These are phyloP conservation scores for Thielaviopsis euricoi DNA, from an alignment of 2,329 filamentous ascomycete species.

Conservation along the genomic window DNA sequence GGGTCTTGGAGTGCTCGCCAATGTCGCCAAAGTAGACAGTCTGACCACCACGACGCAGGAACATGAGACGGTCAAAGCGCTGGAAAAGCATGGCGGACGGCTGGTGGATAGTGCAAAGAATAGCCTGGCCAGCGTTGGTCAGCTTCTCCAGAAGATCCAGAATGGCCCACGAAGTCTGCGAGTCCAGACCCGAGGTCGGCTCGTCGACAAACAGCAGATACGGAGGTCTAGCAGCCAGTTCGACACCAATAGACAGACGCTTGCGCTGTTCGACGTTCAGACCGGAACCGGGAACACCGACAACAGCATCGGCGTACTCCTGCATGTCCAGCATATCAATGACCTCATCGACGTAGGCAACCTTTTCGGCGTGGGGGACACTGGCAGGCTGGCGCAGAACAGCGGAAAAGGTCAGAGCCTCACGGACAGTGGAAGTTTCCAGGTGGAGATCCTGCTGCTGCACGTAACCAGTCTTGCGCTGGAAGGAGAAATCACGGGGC, in stretches of 20 bases:
- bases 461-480: constrained; percentile 49
- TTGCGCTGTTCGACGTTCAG: constrained; percentile 55
- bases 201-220: constrained; percentile 87
- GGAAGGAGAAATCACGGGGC: constrained; percentile 38
- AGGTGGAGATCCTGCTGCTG: constrained; percentile 88
- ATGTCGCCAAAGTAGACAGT: constrained; percentile 74
- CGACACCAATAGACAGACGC: constrained; percentile 87
- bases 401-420: constrained; percentile 75
- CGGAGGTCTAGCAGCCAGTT: constrained; percentile 80
- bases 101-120: constrained; percentile 95
- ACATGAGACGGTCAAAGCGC: constrained; percentile 67
- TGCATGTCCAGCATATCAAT: constrained; percentile 86
- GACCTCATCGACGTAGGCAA: constrained; percentile 76
- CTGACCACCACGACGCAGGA: constrained; percentile 57
- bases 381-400: constrained; percentile 67
- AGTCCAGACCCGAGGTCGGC: constrained; percentile 85
- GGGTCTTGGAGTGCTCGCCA: constrained; percentile 48
- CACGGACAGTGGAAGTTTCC: constrained; percentile 69
- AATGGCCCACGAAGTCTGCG: constrained; percentile 87
- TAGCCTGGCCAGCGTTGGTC: constrained; percentile 74
- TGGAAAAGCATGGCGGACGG: constrained; percentile 93
- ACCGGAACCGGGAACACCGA: constrained; percentile 80
- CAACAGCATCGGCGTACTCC: constrained; percentile 74
- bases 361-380: constrained; percentile 58
- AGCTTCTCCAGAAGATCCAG: constrained; percentile 76